phyloP scores from a whole-genome alignment of 495 filamentous ascomycete species.

The Schizothecium vesticola region DNA sequence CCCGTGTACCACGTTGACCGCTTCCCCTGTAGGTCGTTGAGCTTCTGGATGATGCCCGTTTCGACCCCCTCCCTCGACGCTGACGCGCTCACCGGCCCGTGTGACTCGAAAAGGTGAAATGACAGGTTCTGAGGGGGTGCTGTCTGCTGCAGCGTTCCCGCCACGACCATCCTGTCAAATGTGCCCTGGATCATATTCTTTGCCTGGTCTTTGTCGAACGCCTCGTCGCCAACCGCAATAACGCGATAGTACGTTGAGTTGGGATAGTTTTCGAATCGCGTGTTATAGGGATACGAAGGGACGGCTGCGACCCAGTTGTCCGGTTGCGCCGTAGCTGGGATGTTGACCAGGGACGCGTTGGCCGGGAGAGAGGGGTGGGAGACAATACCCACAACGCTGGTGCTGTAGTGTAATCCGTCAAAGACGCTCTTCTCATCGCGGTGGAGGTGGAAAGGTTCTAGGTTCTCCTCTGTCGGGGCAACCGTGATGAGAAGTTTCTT shows the following conservation, averaged over 20 bases:
- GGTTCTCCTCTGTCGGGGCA: slow-evolving; percentile 30
- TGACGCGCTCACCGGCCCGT: slow-evolving; percentile 29
- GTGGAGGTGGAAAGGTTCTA: slow-evolving; percentile 31
- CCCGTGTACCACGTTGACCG: slow-evolving; percentile 41
- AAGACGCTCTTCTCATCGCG: slow-evolving; percentile 26
- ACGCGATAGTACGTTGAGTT: slow-evolving; percentile 31
- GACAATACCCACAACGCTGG: slow-evolving; percentile 33
- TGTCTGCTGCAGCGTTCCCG: slow-evolving; percentile 20
- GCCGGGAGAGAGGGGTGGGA: background rate
- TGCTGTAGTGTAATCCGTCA: slow-evolving; percentile 27
- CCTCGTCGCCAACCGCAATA: slow-evolving; percentile 31
- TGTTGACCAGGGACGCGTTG: slow-evolving; percentile 1
- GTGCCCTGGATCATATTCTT: slow-evolving; percentile 23
- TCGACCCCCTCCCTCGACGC: slow-evolving; percentile 28
- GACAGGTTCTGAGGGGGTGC: slow-evolving; percentile 14
- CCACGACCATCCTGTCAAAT: slow-evolving; percentile 27
- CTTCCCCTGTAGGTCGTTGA: slow-evolving; percentile 37
- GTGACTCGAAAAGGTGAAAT: slow-evolving; percentile 29
- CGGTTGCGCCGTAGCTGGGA: slow-evolving; percentile 11
- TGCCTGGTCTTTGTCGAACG: slow-evolving; percentile 23
- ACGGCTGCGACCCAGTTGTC: slow-evolving; percentile 7
- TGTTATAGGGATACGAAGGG: slow-evolving; percentile 16
- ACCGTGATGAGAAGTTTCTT: slow-evolving; percentile 37
- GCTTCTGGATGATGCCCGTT: slow-evolving; percentile 31
- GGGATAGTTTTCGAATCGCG: slow-evolving; percentile 21